Evolutionary conservation across 495 filamentous ascomycete genomes (phyloP).

Genomic region (Darksidea phi): DNA sequence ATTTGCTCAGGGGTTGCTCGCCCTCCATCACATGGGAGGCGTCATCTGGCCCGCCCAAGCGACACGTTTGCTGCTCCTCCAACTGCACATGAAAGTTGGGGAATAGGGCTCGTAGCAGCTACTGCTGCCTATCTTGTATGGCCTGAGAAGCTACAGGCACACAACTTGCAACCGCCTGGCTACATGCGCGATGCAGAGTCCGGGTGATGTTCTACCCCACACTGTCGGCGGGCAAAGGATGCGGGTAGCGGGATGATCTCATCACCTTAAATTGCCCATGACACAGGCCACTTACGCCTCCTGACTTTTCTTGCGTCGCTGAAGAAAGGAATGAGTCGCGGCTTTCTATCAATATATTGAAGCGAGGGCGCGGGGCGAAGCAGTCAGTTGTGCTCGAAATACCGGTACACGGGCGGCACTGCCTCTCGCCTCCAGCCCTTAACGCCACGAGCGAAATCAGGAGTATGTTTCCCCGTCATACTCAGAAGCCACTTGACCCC

Average conservation of each 20-base stretch:
- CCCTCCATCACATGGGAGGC: slow-evolving; percentile 22
- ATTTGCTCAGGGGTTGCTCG: slow-evolving; percentile 4
- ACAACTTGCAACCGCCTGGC: too few relatives aligned
- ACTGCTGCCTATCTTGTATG: too few relatives aligned
- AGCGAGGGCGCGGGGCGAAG: too few relatives aligned
- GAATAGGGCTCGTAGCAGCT: too few relatives aligned
- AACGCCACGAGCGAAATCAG: too few relatives aligned
- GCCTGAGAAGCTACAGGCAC: not conserved
- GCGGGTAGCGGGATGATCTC: slow-evolving; percentile 26
- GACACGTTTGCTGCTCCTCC: not conserved
- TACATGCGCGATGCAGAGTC: not conserved
- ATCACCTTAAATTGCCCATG: slow-evolving; percentile 18
- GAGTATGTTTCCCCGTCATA: too few relatives aligned
- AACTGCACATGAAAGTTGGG: too few relatives aligned
- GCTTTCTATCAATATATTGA: too few relatives aligned
- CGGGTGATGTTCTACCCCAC: not conserved
- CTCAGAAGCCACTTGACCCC: too few relatives aligned
- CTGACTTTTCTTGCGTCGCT: not conserved
- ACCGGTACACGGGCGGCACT: too few relatives aligned
- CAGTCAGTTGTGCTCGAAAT: too few relatives aligned
- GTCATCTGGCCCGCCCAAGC: slow-evolving; percentile 9
- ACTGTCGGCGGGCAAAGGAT: slow-evolving; percentile 1
- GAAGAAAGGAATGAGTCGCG: not conserved
- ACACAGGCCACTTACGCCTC: slow-evolving; percentile 1
- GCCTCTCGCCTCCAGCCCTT: too few relatives aligned